A percentile compares a stretch with the other conserved stretches of the same genome.
Conservation (phyloP, 2,329 filamentous ascomycete genomes). For the Aspergillus phoenicis region DNA sequence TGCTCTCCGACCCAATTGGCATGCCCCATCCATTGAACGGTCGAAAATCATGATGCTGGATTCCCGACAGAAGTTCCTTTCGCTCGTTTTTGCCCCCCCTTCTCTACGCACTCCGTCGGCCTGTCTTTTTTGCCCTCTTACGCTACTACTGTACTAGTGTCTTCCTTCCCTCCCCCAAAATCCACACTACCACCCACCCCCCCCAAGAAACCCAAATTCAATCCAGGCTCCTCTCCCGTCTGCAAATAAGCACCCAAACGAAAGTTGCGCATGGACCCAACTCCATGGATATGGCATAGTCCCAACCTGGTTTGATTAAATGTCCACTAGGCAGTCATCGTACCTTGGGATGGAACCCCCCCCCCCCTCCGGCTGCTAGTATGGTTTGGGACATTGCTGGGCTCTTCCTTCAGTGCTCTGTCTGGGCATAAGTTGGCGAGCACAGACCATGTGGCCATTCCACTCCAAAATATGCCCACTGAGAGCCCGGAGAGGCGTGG, state of each 20-base stretch:
- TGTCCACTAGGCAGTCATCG: not conserved
- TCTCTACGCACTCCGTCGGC: not conserved
- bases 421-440: not conserved
- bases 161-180: not conserved
- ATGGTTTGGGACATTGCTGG: slow-evolving; percentile 9
- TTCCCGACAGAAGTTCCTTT: not conserved
- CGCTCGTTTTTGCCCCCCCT: not conserved
- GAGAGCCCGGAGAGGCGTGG: slow-evolving; percentile 7
- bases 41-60: slow-evolving; percentile 10
- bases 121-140: not conserved
- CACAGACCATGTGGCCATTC: slow-evolving; percentile 16
- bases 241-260: not conserved
- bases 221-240: not conserved
- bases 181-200: not conserved
- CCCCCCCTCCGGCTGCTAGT: not conserved
- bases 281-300: not conserved
- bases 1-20: slow-evolving; percentile 11
- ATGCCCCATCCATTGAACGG: slow-evolving; percentile 10
- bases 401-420: not conserved
- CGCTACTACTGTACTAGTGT: too few relatives aligned
- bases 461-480: slow-evolving; percentile 11
- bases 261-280: not conserved
- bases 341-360: not conserved
- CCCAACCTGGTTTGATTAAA: not conserved
- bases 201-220: not conserved